Conservation (phyloP, 345 rosid species). For the Pistacia integerrima region DNA sequence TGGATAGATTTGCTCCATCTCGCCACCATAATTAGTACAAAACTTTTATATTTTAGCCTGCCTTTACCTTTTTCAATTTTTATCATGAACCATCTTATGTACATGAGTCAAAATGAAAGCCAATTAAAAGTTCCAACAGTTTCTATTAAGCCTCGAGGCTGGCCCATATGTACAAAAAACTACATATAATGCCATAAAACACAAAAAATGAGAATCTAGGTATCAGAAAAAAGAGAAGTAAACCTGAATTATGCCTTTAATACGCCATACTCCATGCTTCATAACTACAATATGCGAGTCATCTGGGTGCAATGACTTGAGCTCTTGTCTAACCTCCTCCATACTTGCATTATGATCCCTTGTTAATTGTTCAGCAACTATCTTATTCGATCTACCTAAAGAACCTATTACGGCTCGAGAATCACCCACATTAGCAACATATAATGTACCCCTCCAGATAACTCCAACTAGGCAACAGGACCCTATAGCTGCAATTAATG, state of each 20-base stretch:
- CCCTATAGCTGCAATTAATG: slow-evolving; percentile 83
- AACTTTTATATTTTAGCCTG: neutral
- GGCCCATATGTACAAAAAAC: slow-evolving; percentile 1
- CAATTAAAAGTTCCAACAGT: neutral
- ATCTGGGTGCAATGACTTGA: slow-evolving; percentile 82
- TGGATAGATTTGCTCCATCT: too few relatives aligned
- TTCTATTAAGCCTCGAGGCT: neutral
- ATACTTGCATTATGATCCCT: slow-evolving; percentile 82
- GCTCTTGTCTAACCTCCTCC: slow-evolving; percentile 93
- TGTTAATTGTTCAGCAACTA: slow-evolving; percentile 83
- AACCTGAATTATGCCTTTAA: slow-evolving; percentile 99
- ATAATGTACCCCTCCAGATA: slow-evolving; percentile 78
- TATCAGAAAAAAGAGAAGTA: slow-evolving; percentile 13
- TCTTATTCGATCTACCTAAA: slow-evolving; percentile 58
- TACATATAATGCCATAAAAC: neutral
- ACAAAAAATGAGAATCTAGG: slow-evolving; percentile 2
- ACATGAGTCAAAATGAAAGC: neutral
- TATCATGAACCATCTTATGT: neutral
- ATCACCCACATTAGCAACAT: slow-evolving; percentile 89
- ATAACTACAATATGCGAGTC: slow-evolving; percentile 77
- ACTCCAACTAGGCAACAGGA: slow-evolving; percentile 94
- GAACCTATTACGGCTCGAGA: slow-evolving; percentile 90
- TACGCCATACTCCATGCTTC: slow-evolving; percentile 96
- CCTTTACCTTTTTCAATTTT: too few relatives aligned
- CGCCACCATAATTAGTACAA: neutral